These are phyloP conservation scores for Phytophthora boehmeriae DNA, from an alignment of 352 stramenopile genomes.

Conservation along the genomic window DNA sequence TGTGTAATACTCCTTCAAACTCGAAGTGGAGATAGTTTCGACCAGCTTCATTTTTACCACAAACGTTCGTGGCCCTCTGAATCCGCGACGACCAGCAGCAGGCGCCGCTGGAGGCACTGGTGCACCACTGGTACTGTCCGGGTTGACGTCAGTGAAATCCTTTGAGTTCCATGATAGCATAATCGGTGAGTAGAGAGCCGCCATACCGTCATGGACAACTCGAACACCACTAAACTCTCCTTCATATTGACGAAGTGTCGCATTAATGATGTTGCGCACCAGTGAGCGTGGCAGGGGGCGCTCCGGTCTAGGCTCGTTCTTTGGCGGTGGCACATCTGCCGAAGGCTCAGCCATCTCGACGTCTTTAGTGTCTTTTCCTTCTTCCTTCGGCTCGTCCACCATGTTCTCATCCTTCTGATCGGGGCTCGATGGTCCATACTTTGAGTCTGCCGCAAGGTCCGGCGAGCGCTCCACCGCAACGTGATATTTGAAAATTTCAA, in stretches of 20 bases:
- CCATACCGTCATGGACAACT: slow-evolving; percentile 52
- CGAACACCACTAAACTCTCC: slow-evolving; percentile 42
- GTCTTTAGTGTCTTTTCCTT: slow-evolving; percentile 30
- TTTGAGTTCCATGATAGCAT: slow-evolving; percentile 41
- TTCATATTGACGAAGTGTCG: slow-evolving; percentile 40
- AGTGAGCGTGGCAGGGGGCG: slow-evolving; percentile 38
- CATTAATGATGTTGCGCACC: slow-evolving; percentile 45
- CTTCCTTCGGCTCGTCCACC: slow-evolving; percentile 32
- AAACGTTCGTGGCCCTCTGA: slow-evolving; percentile 42
- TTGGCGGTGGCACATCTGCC: not conserved
- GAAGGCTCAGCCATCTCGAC: slow-evolving; percentile 43
- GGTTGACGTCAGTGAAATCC: slow-evolving; percentile 42
- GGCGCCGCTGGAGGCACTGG: slow-evolving; percentile 7
- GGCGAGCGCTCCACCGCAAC: slow-evolving; percentile 50
- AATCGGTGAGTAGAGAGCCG: slow-evolving; percentile 42
- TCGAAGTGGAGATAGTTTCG: slow-evolving; percentile 42
- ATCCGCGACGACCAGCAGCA: slow-evolving; percentile 17
- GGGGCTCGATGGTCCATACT: slow-evolving; percentile 45
- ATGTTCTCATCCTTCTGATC: slow-evolving; percentile 48
- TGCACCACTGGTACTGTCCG: slow-evolving; percentile 16
- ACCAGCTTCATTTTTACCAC: slow-evolving; percentile 56
- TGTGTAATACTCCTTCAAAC: slow-evolving; percentile 39
- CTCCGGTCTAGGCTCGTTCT: slow-evolving; percentile 1
- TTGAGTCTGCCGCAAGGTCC: slow-evolving; percentile 34
- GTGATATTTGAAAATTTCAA: slow-evolving; percentile 76